Evolutionary conservation across 78 protist genomes (phyloP).

Genomic region (Dictyostelium capitatum): DNA sequence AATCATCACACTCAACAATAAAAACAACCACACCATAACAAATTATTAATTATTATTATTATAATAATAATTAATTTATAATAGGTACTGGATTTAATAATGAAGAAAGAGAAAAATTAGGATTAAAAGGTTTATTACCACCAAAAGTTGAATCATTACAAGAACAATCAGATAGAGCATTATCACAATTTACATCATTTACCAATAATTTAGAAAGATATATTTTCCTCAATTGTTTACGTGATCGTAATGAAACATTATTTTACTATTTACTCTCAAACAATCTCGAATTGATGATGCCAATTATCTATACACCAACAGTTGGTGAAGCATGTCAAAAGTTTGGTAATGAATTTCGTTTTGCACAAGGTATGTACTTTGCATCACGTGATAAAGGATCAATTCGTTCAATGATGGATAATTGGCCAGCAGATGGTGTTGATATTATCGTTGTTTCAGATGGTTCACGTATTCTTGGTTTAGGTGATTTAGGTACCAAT

Average conservation of each 20-base stretch:
- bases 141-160: conserved; percentile 79
- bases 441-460: conserved; percentile 97
- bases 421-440: conserved; percentile 88
- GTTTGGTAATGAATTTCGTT: conserved; percentile 85
- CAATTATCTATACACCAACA: conserved; percentile 97
- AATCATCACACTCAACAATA: not conserved
- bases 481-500: conserved; percentile 98
- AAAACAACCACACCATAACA: not conserved
- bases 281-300: conserved; percentile 87
- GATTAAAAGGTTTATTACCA: conserved; percentile 92
- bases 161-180: conserved; percentile 78
- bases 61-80: not conserved
- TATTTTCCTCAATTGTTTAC: conserved; percentile 83
- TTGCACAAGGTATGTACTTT: conserved; percentile 93
- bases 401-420: conserved; percentile 81
- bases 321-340: conserved; percentile 97
- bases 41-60: not conserved
- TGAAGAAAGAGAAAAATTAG: conserved; percentile 57
- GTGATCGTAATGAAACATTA: conserved; percentile 90
- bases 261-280: conserved; percentile 87
- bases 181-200: conserved; percentile 61
- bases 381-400: conserved; percentile 87
- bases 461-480: conserved; percentile 99
- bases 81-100: conserved; percentile 62
- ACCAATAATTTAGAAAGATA: conserved; percentile 81